phyloP scores from a whole-genome alignment of 306 rosid genomes.

The Mucuna pruriens region DNA sequence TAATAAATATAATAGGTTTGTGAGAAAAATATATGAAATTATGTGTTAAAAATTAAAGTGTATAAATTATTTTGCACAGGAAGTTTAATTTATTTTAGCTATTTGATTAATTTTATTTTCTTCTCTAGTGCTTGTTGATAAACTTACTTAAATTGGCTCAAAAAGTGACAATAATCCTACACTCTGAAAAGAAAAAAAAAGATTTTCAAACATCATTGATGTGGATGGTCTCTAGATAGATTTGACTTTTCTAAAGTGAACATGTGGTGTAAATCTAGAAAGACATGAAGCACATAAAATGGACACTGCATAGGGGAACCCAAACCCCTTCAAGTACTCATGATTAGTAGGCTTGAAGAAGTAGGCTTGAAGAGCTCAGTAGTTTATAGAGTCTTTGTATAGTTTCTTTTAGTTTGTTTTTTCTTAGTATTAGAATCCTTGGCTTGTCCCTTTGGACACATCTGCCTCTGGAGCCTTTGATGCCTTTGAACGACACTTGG shows the following conservation, averaged over 20 bases:
- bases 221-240: background rate
- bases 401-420: too few relatives aligned
- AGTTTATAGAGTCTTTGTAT: too few relatives aligned
- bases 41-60: background rate
- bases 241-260: background rate
- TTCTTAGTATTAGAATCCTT: too few relatives aligned
- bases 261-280: too few relatives aligned
- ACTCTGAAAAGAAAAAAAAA: background rate
- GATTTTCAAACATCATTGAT: background rate
- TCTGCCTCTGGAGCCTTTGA: too few relatives aligned
- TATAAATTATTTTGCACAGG: background rate
- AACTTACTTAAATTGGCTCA: background rate
- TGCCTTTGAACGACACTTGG: too few relatives aligned
- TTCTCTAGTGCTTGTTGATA: background rate
- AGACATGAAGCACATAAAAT: too few relatives aligned
- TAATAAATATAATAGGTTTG: background rate
- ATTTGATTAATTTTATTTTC: background rate
- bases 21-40: background rate
- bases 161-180: constrained; percentile 8
- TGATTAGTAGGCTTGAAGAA: too few relatives aligned
- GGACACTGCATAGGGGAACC: too few relatives aligned
- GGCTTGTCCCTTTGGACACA: too few relatives aligned
- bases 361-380: too few relatives aligned
- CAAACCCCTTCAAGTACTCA: too few relatives aligned
- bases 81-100: background rate